Conservation (phyloP, 139 green algal genomes). For the Chlorella sp. region DNA sequence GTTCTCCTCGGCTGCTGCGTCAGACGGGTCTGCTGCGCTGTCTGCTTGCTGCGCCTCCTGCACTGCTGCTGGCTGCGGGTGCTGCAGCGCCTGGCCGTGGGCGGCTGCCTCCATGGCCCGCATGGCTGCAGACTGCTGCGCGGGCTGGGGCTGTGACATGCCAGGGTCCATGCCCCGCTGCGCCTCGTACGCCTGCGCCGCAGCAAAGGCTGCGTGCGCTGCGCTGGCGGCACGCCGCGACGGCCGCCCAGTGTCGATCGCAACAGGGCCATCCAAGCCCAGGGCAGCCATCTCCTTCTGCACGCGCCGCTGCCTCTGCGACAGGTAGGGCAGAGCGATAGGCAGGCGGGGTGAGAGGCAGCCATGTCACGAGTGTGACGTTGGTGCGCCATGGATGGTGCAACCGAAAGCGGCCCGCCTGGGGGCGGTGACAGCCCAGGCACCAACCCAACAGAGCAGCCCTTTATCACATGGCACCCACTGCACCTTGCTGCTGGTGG, state of each 20-base stretch:
- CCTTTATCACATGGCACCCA: not conserved
- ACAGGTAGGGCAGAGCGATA: not conserved
- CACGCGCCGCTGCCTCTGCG: conserved; percentile 3
- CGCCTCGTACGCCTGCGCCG: conserved; percentile 3
- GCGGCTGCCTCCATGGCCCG: not conserved
- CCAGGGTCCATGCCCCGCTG: not conserved
- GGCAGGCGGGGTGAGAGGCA: not conserved
- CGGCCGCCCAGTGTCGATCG: not conserved
- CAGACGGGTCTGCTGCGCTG: not conserved
- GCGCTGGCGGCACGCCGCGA: conserved; percentile 24
- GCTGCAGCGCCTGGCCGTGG: not conserved
- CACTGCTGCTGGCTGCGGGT: not conserved
- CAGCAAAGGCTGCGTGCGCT: conserved; percentile 21
- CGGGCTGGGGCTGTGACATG: conserved; percentile 1
- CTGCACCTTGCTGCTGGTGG: not conserved
- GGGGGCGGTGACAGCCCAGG: too few species aligned
- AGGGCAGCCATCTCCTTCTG: conserved; percentile 6
- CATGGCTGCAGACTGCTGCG: not conserved
- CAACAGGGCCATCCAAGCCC: not conserved
- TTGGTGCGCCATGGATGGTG: too few species aligned
- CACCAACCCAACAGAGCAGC: not conserved
- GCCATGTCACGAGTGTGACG: too few species aligned
- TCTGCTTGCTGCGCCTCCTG: not conserved
- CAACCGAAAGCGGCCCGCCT: too few species aligned
- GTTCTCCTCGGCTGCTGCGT: not conserved